Conservation (phyloP, 108 stramenopile genomes). For the Fistulifera pelliculosa region DNA sequence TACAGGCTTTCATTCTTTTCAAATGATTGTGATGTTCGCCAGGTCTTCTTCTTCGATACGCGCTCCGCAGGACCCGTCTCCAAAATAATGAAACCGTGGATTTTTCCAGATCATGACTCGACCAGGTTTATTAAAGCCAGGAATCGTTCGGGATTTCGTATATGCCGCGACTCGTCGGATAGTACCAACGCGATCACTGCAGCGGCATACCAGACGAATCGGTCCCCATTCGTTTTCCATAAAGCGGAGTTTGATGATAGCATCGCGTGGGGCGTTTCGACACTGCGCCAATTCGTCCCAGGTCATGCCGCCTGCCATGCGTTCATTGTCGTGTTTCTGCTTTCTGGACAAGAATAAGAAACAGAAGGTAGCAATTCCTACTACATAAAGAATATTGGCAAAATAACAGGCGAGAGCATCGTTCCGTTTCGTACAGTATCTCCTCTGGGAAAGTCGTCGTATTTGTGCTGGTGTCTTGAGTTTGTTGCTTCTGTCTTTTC, state of each 20-base stretch:
- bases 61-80: constrained; percentile 27
- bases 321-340: too few species aligned
- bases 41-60: constrained; percentile 33
- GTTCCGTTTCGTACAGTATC: too few species aligned
- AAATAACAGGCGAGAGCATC: too few species aligned
- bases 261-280: neutral
- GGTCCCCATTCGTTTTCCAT: constrained; percentile 19
- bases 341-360: too few species aligned
- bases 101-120: constrained; percentile 23
- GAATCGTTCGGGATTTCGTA: constrained; percentile 18
- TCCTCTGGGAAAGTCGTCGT: too few species aligned
- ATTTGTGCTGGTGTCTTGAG: too few species aligned
- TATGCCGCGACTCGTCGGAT: constrained; percentile 22
- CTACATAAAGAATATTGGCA: too few species aligned
- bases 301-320: too few species aligned
- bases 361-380: too few species aligned
- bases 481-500: too few species aligned
- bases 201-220: constrained; percentile 21
- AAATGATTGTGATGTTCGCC: constrained; percentile 8
- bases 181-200: constrained; percentile 26
- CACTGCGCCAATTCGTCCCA: too few species aligned
- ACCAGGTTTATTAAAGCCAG: constrained; percentile 15
- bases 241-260: constrained; percentile 15
- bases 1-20: neutral
- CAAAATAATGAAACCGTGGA: constrained; percentile 30